Conservation (phyloP, 768 basidiomycete genomes). For the Collybiopsis luxurians region DNA sequence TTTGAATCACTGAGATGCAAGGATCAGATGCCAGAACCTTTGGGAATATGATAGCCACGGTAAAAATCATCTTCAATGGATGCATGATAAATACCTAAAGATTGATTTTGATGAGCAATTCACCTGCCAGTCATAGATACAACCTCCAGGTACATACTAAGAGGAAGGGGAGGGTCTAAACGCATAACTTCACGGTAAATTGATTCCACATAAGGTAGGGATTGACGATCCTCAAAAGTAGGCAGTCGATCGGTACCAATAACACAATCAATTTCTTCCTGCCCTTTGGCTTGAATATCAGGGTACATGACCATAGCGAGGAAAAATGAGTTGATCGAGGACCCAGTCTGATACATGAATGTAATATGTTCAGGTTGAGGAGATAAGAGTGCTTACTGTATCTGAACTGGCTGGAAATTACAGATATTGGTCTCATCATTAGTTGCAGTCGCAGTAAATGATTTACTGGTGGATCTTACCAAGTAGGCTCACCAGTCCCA, state of each 20-base stretch:
- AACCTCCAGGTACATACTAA: not conserved
- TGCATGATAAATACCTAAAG: too few relatives aligned
- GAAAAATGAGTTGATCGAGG: slow-evolving; percentile 11
- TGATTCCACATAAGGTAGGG: slow-evolving; percentile 3
- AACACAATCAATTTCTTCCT: not conserved
- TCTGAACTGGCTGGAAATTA: not conserved
- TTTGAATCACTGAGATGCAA: too few relatives aligned
- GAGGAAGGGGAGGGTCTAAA: not conserved
- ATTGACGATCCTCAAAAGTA: not conserved
- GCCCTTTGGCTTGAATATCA: not conserved
- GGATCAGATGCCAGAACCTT: slow-evolving; percentile 12
- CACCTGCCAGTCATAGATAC: too few relatives aligned
- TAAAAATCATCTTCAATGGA: slow-evolving; percentile 18
- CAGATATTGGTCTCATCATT: not conserved
- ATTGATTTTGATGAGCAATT: too few relatives aligned
- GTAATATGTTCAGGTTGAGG: too few relatives aligned
- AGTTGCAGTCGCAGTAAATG: not conserved
- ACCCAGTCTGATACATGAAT: not conserved
- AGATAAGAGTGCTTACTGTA: not conserved
- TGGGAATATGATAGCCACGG: slow-evolving; percentile 17
- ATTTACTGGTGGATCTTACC: not conserved
- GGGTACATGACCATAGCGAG: slow-evolving; percentile 9
- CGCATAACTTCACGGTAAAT: slow-evolving; percentile 2
- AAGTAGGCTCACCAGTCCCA: not conserved
- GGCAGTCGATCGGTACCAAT: slow-evolving; percentile 2